Evolutionary conservation across 225 moss, liverwort and hornwort species (phyloP).

Genomic region (Climacium dendroides): DNA sequence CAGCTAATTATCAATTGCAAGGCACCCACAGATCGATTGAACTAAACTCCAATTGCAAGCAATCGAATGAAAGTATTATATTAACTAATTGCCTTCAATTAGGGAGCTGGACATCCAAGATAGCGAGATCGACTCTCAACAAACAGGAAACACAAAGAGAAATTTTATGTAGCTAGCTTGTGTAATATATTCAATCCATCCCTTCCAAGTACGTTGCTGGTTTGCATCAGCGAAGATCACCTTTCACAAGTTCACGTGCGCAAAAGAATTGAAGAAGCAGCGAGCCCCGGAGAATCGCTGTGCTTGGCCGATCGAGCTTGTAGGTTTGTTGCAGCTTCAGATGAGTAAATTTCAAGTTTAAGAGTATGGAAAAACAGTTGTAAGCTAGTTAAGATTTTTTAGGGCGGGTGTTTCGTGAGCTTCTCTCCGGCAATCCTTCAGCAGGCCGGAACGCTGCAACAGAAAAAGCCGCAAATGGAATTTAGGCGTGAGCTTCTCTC

Average conservation of each 20-base stretch:
- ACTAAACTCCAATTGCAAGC: background rate
- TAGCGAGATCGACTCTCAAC: background rate
- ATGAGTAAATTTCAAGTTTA: background rate
- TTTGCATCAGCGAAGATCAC: background rate
- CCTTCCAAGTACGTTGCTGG: background rate
- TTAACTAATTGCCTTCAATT: too few relatives aligned
- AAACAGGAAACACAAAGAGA: background rate
- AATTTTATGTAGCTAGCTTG: background rate
- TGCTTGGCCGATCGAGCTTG: background rate
- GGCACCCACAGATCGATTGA: background rate
- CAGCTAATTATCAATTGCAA: background rate
- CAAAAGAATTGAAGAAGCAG: background rate
- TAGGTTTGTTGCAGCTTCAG: background rate
- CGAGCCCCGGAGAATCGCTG: background rate
- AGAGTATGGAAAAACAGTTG: background rate
- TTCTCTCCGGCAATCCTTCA: background rate
- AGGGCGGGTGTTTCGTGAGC: background rate
- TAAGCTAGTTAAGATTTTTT: too few relatives aligned
- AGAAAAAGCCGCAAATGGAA: too few relatives aligned
- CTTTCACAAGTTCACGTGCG: background rate
- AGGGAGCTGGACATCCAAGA: background rate
- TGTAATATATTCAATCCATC: background rate
- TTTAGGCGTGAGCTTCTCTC: background rate
- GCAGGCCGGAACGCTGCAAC: background rate
- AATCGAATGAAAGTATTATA: background rate